Evolutionary conservation across 495 filamentous ascomycete genomes (phyloP), one percentile per base, ranked within the genome.

Genomic region (Staphylotrichum tortipilum): DNA sequence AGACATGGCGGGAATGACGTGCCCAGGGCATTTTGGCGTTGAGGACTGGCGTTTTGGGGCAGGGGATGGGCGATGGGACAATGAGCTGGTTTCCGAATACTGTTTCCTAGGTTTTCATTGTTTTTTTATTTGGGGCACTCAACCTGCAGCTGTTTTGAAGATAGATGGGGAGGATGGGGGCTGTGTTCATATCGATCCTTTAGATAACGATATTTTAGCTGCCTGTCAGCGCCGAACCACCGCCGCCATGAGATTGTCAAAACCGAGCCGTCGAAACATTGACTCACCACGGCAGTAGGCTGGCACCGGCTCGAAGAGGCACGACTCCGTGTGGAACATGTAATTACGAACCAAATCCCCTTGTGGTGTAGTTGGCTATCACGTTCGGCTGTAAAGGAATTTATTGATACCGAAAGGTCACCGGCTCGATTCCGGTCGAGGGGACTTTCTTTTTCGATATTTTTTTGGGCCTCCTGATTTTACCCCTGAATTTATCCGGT

Each of bases 351-450:
- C 1, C 19, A 9, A 39, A 54, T 17, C 52, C 52, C 52, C 52
- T 54, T 54, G 52, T 54, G 52, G 52, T 54, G 52, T 54, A 54
- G 52, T 54, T 54, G 52, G 52, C 52, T 54, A 54, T 54, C 52
- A 54, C 52, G 52, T 54, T 54, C 52, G 52, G 46, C 52, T 54
- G 52, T 54, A 54, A 54, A 44, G 18, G 45, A 31, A 40, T 49
- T 49, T 48, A 45, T 54, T 42, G 46, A 54, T 48, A 54, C 46
- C 52, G 52, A 54, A 54, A 54, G 52, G 52, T 54, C 52, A 54
- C 52, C 52, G 52, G 52, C 52, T 54, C 52, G 52, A 52, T 53
- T 52, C 44, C 49, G 49, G 54, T 49, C 46, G 40, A 49, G 43
- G 44, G 49, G 54, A 57, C 49, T 48, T 26, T 17, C 26, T 39